phyloP scores from a whole-genome alignment of 2,329 filamentous ascomycete genomes.

The Fusarium siculi region DNA sequence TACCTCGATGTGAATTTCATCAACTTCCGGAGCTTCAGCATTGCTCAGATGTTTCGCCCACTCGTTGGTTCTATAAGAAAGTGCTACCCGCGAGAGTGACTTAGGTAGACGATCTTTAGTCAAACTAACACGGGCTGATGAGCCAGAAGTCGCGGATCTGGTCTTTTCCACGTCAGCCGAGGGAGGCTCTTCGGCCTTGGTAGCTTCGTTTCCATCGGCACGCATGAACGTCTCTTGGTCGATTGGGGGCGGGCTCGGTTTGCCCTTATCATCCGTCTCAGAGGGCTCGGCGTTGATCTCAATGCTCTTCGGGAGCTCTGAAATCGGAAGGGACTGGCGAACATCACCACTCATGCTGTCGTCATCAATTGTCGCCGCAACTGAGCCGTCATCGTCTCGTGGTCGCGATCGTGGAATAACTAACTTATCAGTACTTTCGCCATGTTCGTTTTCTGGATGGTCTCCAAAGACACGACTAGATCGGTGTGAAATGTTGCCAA shows the following conservation, averaged over 20 bases:
- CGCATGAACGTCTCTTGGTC: conserved; percentile 18
- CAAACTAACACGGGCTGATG: conserved; percentile 60
- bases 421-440: conserved; percentile 60
- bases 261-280: conserved; percentile 36
- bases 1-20: conserved; percentile 66
- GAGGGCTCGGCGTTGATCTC: conserved; percentile 55
- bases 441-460: conserved; percentile 37
- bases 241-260: conserved; percentile 13
- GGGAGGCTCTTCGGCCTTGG: conserved; percentile 10
- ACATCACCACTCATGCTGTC: conserved; percentile 58
- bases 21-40: conserved; percentile 77
- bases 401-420: conserved; percentile 49
- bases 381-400: conserved; percentile 60
- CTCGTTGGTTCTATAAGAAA: conserved; percentile 91
- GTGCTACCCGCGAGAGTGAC: conserved; percentile 79
- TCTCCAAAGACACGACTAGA: conserved; percentile 35
- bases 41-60: conserved; percentile 91
- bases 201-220: conserved; percentile 1
- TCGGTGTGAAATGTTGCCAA: conserved; percentile 57
- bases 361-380: conserved; percentile 68
- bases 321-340: conserved; percentile 43
- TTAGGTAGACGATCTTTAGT: conserved; percentile 72
- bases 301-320: conserved; percentile 45
- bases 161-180: conserved; percentile 46
- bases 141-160: conserved; percentile 55